Evolutionary conservation across 495 filamentous ascomycete species (phyloP), one percentile per base, ranked within the genome.

Genomic region (Cairneyella variabilis): DNA sequence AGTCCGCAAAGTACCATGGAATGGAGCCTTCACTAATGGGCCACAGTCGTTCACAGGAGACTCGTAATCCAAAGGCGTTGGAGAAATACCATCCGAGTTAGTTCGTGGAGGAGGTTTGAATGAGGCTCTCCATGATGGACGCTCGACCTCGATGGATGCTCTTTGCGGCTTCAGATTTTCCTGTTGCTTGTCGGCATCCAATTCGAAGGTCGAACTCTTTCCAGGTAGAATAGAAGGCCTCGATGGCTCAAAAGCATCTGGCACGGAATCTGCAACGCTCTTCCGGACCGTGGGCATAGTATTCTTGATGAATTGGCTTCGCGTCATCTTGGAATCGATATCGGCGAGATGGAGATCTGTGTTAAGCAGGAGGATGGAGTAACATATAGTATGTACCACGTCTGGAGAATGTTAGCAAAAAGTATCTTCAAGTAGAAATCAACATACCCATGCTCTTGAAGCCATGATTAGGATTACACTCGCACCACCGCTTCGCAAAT

Each of bases 351-450:
- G 91, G 37, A 99, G 75, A 71, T 99, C 93, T 50, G 93, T 97
- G 63, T 99, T 99, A 48, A 99, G 76, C 25, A 99, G 76, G 48
- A 99, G 83, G 47, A 99, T 76, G 3, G 93, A 97, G 67, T 97
- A 99, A 64, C 89, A 92, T 54, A 99, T 92, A 8, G 95, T 97
- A 63, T 97, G 91, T 11, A 99, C 91, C 44, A 99, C 86, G 69
- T 97, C 92, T 90, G 66, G 32, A 47, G 4, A 22, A 51, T 60
- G 57, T 67, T 51, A 43, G 54, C 22, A 14, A 8, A 45, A 46
- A 32, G n/a, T 18, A 10, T 26, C 16, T 14, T 3, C 3, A 22
- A 18, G 8, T 17, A 56, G 27, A 12, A 36, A 11, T 11, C 16
- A 27, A 64, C 83, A 69, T 77, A 95, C 90, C 90, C 53, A 72